These are phyloP conservation scores for Boletellus sp. DNA, from an alignment of 768 basidiomycete species.

Conservation along the genomic window DNA sequence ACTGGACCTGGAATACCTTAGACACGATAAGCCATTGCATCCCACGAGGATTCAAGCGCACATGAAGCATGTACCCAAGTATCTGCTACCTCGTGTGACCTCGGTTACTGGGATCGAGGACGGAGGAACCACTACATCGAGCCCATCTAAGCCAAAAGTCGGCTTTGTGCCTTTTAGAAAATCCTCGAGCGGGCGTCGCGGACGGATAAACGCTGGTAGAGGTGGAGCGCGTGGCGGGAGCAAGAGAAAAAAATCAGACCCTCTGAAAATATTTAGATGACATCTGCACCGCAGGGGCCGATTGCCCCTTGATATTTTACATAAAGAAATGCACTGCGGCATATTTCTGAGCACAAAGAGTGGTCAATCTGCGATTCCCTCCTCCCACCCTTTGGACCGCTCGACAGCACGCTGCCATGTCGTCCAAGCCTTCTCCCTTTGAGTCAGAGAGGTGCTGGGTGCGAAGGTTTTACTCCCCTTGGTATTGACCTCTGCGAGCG, in stretches of 20 bases:
- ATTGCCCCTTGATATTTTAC: not conserved
- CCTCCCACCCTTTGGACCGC: conserved; percentile 79
- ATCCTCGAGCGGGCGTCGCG: conserved; percentile 40
- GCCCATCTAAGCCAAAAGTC: conserved; percentile 28
- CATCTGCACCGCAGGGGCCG: not conserved
- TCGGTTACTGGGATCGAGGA: conserved; percentile 40
- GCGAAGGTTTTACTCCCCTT: conserved; percentile 71
- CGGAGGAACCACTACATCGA: conserved; percentile 12
- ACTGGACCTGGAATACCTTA: conserved; percentile 83
- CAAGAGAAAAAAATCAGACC: conserved; percentile 69
- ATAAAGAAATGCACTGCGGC: not conserved
- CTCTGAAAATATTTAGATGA: conserved; percentile 70
- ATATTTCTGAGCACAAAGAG: not conserved
- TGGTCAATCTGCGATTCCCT: conserved; percentile 36
- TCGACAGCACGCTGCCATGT: conserved; percentile 91
- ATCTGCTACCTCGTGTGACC: conserved; percentile 78
- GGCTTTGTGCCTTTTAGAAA: conserved; percentile 79
- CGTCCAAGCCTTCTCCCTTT: conserved; percentile 63
- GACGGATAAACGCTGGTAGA: conserved; percentile 49
- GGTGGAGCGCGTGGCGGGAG: conserved; percentile 35
- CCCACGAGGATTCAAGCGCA: conserved; percentile 87
- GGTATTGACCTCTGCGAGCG: conserved; percentile 82
- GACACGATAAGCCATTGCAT: conserved; percentile 93
- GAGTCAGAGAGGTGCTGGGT: conserved; percentile 49
- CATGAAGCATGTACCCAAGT: conserved; percentile 94